Evolutionary conservation across 345 rosid species (phyloP).

Genomic region (Durio zibethinus): DNA sequence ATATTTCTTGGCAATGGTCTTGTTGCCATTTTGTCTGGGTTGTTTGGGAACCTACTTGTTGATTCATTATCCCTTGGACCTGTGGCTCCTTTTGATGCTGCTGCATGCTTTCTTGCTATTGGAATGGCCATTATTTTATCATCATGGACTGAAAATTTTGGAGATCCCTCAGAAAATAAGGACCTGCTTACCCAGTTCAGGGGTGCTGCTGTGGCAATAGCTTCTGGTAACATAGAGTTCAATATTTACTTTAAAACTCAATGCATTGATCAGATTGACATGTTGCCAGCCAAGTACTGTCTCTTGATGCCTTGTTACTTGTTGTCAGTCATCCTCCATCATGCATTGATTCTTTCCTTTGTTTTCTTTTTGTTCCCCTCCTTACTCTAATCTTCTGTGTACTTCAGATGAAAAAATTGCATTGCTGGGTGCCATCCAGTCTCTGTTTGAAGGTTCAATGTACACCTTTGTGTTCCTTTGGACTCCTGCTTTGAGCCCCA

Average conservation of each 20-base stretch:
- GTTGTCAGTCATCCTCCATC: background rate
- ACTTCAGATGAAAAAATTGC: slow-evolving; percentile 89
- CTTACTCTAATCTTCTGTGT: slow-evolving; percentile 12
- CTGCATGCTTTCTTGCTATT: slow-evolving; percentile 86
- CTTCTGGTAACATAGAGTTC: slow-evolving; percentile 81
- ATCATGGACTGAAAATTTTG: slow-evolving; percentile 83
- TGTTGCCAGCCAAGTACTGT: background rate
- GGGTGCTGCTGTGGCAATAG: slow-evolving; percentile 88
- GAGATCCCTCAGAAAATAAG: slow-evolving; percentile 93
- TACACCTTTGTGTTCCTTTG: slow-evolving; percentile 98
- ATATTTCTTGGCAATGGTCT: slow-evolving; percentile 92
- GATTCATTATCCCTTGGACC: slow-evolving; percentile 86
- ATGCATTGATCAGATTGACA: slow-evolving; percentile 3
- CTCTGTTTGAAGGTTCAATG: slow-evolving; percentile 97
- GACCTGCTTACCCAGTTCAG: slow-evolving; percentile 83
- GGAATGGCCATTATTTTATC: slow-evolving; percentile 84
- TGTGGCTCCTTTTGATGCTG: slow-evolving; percentile 96
- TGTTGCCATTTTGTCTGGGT: slow-evolving; percentile 80
- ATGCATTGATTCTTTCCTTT: slow-evolving; percentile 5
- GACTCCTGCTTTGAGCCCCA: slow-evolving; percentile 95
- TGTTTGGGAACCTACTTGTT: slow-evolving; percentile 82
- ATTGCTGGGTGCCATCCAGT: slow-evolving; percentile 91
- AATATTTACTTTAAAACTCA: background rate
- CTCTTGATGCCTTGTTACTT: background rate
- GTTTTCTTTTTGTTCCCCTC: background rate